Conservation (phyloP, 257 asterid species). For the Rauvolfia tetraphylla region DNA sequence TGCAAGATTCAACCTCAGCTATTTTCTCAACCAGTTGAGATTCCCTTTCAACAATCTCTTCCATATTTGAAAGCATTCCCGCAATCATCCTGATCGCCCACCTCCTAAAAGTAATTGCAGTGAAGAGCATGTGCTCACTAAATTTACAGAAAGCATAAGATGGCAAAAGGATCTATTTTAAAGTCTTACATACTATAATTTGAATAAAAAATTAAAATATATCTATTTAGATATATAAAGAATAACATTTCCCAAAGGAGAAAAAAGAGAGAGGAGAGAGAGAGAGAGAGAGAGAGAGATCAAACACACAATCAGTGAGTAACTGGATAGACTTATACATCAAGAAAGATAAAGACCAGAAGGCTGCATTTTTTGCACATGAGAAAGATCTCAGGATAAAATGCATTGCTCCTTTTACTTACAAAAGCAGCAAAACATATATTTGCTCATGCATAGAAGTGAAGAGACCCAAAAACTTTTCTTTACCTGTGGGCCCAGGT, state of each 20-base stretch:
- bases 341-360: not conserved
- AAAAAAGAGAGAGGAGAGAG: too few species aligned
- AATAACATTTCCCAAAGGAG: too few species aligned
- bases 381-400: not conserved
- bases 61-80: slow-evolving; percentile 52
- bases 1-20: slow-evolving; percentile 62
- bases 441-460: slow-evolving; percentile 2
- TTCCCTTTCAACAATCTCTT: slow-evolving; percentile 71
- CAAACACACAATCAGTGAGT: not conserved
- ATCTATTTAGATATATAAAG: too few species aligned
- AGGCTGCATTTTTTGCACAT: not conserved
- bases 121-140: slow-evolving; percentile 22
- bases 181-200: not conserved
- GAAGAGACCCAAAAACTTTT: slow-evolving; percentile 11
- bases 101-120: slow-evolving; percentile 59
- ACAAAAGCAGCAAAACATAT: not conserved
- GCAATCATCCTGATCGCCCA: slow-evolving; percentile 93
- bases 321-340: not conserved
- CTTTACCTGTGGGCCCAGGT: slow-evolving; percentile 95
- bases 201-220: too few species aligned
- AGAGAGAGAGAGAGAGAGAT: not conserved
- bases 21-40: slow-evolving; percentile 65
- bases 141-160: slow-evolving; percentile 8
- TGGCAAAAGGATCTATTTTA: not conserved
- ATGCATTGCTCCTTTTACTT: not conserved